phyloP scores from a whole-genome alignment of 139 green algal genomes.

The Ulvella scutata region DNA sequence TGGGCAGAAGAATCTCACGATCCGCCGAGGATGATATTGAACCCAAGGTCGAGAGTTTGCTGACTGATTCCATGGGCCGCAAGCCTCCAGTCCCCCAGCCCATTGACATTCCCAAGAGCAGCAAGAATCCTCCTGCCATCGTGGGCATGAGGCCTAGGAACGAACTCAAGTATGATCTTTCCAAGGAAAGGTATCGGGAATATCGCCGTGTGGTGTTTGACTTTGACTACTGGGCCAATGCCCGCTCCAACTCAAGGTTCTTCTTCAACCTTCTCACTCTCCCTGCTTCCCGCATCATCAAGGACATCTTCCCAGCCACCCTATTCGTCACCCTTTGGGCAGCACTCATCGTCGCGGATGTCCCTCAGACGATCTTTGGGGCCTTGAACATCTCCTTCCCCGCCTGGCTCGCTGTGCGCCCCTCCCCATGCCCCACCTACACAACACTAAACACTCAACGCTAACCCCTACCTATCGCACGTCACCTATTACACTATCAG shows the following conservation, averaged over 20 bases:
- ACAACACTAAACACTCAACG: too few relatives aligned
- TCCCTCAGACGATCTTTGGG: constrained; percentile 3
- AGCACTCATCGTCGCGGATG: constrained; percentile 9
- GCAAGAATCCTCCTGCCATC: neutral
- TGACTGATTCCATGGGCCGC: neutral
- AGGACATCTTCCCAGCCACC: constrained; percentile 18
- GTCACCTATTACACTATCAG: too few relatives aligned
- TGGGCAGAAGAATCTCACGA: neutral
- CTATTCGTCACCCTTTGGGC: constrained; percentile 4
- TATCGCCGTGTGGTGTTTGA: constrained; percentile 1
- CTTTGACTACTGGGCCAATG: constrained; percentile 1
- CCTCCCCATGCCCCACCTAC: too few relatives aligned
- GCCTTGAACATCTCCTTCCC: constrained; percentile 4
- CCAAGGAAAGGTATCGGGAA: neutral
- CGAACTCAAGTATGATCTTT: neutral
- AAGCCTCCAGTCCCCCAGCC: neutral
- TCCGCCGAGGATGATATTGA: neutral
- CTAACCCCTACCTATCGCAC: too few relatives aligned
- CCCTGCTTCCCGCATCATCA: constrained; percentile 13
- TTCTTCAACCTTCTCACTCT: neutral
- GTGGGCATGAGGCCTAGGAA: neutral
- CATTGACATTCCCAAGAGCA: neutral
- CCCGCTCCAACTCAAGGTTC: neutral
- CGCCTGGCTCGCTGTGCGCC: neutral
- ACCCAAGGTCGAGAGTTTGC: neutral